A percentile compares a stretch with the other conserved stretches of the same genome.
phyloP scores from a whole-genome alignment of 345 rosid genomes.

The Geranium brycei region DNA sequence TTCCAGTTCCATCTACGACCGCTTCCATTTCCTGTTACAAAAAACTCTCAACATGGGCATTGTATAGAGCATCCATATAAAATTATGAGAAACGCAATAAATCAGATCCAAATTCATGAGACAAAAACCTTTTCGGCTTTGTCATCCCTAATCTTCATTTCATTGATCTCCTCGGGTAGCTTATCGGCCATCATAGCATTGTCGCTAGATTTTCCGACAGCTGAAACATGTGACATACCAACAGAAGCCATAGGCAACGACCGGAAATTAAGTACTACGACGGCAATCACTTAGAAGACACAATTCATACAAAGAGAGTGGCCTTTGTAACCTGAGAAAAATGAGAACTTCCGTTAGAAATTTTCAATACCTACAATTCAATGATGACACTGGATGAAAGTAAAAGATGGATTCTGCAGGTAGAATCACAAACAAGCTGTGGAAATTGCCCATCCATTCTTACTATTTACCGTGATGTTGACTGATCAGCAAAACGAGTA shows the following conservation, averaged over 20 bases:
- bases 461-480: too few species aligned
- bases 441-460: neutral
- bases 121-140: slow-evolving; percentile 18
- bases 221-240: slow-evolving; percentile 41
- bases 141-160: slow-evolving; percentile 76
- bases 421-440: neutral
- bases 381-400: neutral
- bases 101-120: neutral
- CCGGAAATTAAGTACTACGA: neutral
- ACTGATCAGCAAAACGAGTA: too few species aligned
- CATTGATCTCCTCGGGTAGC: slow-evolving; percentile 73
- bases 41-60: neutral
- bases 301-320: neutral
- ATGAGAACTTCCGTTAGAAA: neutral
- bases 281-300: neutral
- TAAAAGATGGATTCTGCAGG: neutral
- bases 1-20: slow-evolving; percentile 42
- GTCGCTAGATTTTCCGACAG: slow-evolving; percentile 39
- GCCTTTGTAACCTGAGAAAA: neutral
- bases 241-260: slow-evolving; percentile 50
- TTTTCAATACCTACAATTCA: too few species aligned
- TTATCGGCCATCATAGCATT: slow-evolving; percentile 47
- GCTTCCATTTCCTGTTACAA: slow-evolving; percentile 44
- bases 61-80: neutral
- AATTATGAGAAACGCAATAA: neutral